phyloP scores from a whole-genome alignment of 2,329 filamentous ascomycete species.

The Epichloe coenophiala region DNA sequence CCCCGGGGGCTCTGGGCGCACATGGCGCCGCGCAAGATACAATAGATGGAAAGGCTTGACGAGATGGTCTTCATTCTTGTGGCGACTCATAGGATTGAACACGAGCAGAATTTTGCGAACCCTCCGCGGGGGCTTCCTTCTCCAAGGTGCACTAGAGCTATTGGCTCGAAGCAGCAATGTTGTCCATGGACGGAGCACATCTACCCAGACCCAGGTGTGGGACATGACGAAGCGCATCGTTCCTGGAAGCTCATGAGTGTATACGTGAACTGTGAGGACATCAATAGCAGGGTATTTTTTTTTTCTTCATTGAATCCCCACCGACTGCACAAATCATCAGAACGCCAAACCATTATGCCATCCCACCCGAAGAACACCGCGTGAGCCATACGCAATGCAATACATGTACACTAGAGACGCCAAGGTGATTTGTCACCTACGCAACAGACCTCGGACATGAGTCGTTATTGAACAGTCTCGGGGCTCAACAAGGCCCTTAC shows the following conservation, averaged over 20 bases:
- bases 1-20: no score
- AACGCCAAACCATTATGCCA: background rate
- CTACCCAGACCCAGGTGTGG: no score
- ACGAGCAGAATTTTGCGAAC: no score
- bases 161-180: no score
- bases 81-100: no score
- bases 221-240: no score
- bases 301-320: background rate
- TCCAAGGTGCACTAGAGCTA: no score
- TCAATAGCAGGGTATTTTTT: background rate
- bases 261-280: background rate
- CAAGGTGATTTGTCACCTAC: background rate
- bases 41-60: no score
- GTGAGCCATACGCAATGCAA: background rate
- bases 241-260: background rate
- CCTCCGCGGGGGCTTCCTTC: no score
- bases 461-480: background rate
- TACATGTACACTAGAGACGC: background rate
- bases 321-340: background rate
- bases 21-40: no score
- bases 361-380: background rate
- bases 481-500: slow-evolving; percentile 14
- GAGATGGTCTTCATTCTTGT: no score
- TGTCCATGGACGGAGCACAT: background rate
- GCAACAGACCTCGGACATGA: background rate